phyloP scores from a whole-genome alignment of 768 basidiomycete species.

The Macrolepiota albuminosa region DNA sequence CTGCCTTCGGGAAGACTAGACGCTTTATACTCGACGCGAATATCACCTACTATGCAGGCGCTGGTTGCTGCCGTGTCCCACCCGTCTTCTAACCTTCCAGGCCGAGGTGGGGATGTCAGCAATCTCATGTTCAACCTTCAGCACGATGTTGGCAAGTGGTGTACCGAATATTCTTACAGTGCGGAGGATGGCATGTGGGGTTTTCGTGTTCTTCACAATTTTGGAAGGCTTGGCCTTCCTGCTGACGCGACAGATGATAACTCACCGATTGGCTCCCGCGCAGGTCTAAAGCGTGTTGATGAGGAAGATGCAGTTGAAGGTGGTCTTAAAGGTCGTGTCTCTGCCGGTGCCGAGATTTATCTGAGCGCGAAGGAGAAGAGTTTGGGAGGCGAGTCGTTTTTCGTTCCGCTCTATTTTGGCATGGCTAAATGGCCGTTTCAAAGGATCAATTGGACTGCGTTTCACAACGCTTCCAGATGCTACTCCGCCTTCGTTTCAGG shows the following conservation, averaged over 20 bases:
- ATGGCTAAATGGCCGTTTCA: neutral
- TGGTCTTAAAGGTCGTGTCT: slow-evolving; percentile 85
- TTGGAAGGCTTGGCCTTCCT: slow-evolving; percentile 59
- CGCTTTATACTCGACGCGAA: slow-evolving; percentile 80
- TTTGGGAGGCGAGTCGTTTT: slow-evolving; percentile 69
- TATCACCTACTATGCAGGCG: slow-evolving; percentile 75
- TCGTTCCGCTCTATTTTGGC: neutral
- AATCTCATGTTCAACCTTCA: slow-evolving; percentile 83
- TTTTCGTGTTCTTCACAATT: slow-evolving; percentile 83
- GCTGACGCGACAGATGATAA: slow-evolving; percentile 29
- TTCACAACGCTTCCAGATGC: slow-evolving; percentile 89
- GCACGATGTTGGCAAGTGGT: slow-evolving; percentile 90
- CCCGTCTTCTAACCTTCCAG: slow-evolving; percentile 47
- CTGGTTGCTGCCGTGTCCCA: slow-evolving; percentile 86
- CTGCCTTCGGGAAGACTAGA: slow-evolving; percentile 86
- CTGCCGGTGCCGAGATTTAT: slow-evolving; percentile 90
- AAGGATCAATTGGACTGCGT: slow-evolving; percentile 91
- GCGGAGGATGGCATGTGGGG: slow-evolving; percentile 95
- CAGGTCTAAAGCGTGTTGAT: slow-evolving; percentile 76
- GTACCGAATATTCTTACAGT: slow-evolving; percentile 92
- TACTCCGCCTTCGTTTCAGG: slow-evolving; percentile 59
- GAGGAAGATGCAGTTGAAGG: slow-evolving; percentile 93
- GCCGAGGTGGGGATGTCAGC: slow-evolving; percentile 47
- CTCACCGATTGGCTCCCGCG: slow-evolving; percentile 17
- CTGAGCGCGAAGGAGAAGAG: slow-evolving; percentile 91